phyloP scores from a whole-genome alignment of 2,329 filamentous ascomycete species.

The Pyricularia grisea region DNA sequence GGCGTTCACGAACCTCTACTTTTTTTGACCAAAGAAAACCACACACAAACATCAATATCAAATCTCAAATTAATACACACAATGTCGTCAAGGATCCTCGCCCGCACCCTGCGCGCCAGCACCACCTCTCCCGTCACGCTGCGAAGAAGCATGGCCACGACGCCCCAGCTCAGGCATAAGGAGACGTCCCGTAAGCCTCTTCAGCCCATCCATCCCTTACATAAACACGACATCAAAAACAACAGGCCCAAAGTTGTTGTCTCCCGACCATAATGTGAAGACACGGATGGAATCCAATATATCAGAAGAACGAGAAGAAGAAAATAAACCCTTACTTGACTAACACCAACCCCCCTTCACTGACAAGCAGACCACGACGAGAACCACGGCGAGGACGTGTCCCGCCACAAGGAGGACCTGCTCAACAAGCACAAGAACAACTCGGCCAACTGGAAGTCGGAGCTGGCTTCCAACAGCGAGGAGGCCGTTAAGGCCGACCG shows the following conservation, averaged over 20 bases:
- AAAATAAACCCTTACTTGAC: background rate
- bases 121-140: background rate
- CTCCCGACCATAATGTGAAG: slow-evolving; percentile 12
- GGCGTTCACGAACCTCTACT: background rate
- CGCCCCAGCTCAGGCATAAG: slow-evolving; percentile 1
- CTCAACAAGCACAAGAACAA: slow-evolving; percentile 56
- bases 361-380: slow-evolving; percentile 11
- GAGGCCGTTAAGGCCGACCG: slow-evolving; percentile 65
- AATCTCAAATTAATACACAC: background rate
- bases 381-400: slow-evolving; percentile 27
- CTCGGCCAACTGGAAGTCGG: slow-evolving; percentile 63
- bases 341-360: slow-evolving; percentile 1
- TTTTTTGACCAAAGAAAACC: background rate
- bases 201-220: background rate
- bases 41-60: background rate
- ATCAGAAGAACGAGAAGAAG: background rate
- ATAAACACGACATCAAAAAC: background rate
- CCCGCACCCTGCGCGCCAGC: background rate
- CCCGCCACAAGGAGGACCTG: slow-evolving; percentile 52
- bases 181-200: slow-evolving; percentile 2
- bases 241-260: background rate
- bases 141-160: slow-evolving; percentile 1
- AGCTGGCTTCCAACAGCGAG: slow-evolving; percentile 71
- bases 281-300: background rate
- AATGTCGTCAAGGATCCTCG: slow-evolving; percentile 2